Base-by-base conservation (phyloP, 1,284 basidiomycete genomes). In the Takashimella koratensis region DNA sequence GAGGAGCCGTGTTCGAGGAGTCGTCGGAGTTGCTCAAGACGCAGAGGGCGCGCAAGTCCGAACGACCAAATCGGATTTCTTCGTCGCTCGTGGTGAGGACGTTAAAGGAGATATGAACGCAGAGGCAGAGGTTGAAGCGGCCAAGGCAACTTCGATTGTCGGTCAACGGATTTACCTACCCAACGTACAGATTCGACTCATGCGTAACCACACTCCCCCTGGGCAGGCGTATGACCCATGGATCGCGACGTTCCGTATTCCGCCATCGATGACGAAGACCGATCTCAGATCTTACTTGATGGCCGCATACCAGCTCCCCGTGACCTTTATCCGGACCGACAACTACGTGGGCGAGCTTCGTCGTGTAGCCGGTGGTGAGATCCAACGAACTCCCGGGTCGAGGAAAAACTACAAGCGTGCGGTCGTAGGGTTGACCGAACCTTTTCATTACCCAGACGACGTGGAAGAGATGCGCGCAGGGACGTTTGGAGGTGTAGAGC, bases 291-390 rank as follows among this genome's bases (percentile, higher is more conserved):
- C 87, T 2, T 95, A 96, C 74, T 83, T 97, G 25, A 77, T 78
- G 36, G 81, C 90, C 24, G 83, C 88, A 43, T 97, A 97, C 69
- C 89, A 88, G 59, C 86, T 96, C 41, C 79, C 85, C 65, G 86
- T 87, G 52, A 96, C 93, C 6, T 97, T 94, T 76, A 90, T 95
- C 60, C 89, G 92, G 41, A 96, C 93, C 16, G 88, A 88, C 79
- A 88, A 90, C 77, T 92, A 91, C 69, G 78, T 86, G 56, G 83
- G 84, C 0, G 81, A 84, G 22, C 62, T 85, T 12, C 72, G 71
- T 20, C 77, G 81, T 1, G 45, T 51, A 23, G 60, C 54, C 23
- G 63, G 53, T 6, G 68, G 65, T 3, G 49, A 58, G 47, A 42
- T 63, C 52, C 56, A 47, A 25, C 65, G 59, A 61, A 73, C 47